These are phyloP conservation scores for Metschnikowia vanudenii DNA, from an alignment of 805 yeast species.

Conservation along the genomic window DNA sequence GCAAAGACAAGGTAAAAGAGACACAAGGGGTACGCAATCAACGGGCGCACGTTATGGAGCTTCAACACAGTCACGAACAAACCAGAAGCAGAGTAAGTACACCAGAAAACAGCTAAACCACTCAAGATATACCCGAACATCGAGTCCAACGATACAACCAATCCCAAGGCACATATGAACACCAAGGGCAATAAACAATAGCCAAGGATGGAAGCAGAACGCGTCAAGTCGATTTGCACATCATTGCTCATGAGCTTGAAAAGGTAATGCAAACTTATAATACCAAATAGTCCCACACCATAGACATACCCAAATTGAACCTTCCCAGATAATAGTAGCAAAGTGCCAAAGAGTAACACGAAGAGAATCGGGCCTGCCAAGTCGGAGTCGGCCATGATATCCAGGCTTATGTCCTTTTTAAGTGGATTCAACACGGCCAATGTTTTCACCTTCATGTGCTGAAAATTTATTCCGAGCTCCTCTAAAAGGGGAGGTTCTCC, in stretches of 20 bases:
- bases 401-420: slow-evolving; percentile 58
- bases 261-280: slow-evolving; percentile 75
- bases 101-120: slow-evolving; percentile 74
- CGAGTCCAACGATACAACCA: slow-evolving; percentile 67
- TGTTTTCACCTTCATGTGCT: slow-evolving; percentile 82
- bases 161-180: slow-evolving; percentile 67
- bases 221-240: slow-evolving; percentile 52
- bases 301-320: slow-evolving; percentile 96
- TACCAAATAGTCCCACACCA: slow-evolving; percentile 93
- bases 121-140: slow-evolving; percentile 69
- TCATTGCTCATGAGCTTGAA: slow-evolving; percentile 83
- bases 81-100: slow-evolving; percentile 91
- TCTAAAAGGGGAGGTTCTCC: slow-evolving; percentile 93
- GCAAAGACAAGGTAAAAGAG: slow-evolving; percentile 94
- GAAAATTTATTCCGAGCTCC: slow-evolving; percentile 90
- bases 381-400: slow-evolving; percentile 82
- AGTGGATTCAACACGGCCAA: slow-evolving; percentile 81
- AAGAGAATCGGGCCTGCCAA: slow-evolving; percentile 93
- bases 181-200: slow-evolving; percentile 92
- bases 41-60: slow-evolving; percentile 78
- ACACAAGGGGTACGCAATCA: slow-evolving; percentile 90
- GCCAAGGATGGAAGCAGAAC: slow-evolving; percentile 90
- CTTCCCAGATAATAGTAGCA: slow-evolving; percentile 82
- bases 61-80: slow-evolving; percentile 84
- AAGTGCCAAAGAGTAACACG: slow-evolving; percentile 81